A percentile compares a stretch with the other conserved stretches of the same genome.
Conservation (phyloP, 148 eudicot genomes). For the Diospyros lotus region DNA sequence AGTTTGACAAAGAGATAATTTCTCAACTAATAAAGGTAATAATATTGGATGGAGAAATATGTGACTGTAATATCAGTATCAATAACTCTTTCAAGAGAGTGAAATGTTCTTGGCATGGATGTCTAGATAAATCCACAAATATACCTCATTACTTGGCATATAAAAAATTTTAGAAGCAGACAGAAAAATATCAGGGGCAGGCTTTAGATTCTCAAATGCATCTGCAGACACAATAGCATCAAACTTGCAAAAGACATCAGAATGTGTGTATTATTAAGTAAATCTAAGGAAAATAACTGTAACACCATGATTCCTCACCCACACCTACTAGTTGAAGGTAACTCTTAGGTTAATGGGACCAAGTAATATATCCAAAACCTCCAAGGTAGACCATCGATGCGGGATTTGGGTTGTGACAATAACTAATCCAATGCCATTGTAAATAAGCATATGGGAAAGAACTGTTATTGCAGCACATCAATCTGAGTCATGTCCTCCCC, state of each 20-base stretch:
- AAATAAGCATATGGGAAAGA: conserved; percentile 1
- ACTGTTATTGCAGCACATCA: not conserved
- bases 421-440: not conserved
- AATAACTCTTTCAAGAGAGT: not conserved
- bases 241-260: conserved; percentile 45
- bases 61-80: not conserved
- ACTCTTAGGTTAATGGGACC: too few species aligned
- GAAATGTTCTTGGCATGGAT: not conserved
- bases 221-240: conserved; percentile 99
- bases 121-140: conserved; percentile 6
- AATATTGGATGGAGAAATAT: not conserved
- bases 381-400: too few species aligned
- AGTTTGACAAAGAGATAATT: not conserved
- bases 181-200: conserved; percentile 94
- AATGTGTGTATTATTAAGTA: not conserved
- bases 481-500: too few species aligned
- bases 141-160: conserved; percentile 79
- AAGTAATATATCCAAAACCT: too few species aligned
- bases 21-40: not conserved
- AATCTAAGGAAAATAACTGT: too few species aligned
- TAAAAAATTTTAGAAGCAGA: conserved; percentile 77
- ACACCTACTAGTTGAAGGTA: too few species aligned
- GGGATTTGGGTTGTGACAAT: too few species aligned
- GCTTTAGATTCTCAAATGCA: conserved; percentile 92
- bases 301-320: too few species aligned